phyloP scores from a whole-genome alignment of 345 rosid species.

The Noccaea bulbosa region DNA sequence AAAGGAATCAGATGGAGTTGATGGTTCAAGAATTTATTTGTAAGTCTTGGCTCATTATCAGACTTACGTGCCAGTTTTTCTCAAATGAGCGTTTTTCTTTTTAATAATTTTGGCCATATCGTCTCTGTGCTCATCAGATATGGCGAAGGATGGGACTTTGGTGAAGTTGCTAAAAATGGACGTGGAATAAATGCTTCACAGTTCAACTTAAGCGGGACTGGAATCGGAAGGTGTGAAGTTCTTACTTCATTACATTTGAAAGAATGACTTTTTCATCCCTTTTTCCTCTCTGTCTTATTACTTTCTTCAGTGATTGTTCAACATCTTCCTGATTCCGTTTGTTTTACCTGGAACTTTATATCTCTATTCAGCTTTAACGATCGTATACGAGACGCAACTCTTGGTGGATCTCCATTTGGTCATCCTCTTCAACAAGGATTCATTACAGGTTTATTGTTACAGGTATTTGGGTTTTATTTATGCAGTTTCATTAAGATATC shows the following conservation, averaged over 20 bases:
- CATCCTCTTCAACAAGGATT: constrained; percentile 97
- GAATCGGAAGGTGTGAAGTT: constrained; percentile 81
- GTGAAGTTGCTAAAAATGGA: constrained; percentile 95
- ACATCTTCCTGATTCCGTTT: constrained; percentile 19
- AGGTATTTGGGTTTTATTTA: constrained; percentile 52
- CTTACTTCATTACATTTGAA: constrained; percentile 2
- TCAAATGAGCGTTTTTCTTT: background rate
- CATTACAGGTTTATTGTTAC: constrained; percentile 78
- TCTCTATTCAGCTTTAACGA: constrained; percentile 79
- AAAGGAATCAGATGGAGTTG: constrained; percentile 77
- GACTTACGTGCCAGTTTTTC: constrained; percentile 6
- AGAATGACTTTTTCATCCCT: background rate
- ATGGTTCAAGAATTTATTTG: constrained; percentile 82
- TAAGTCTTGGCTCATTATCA: constrained; percentile 47
- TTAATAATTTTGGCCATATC: constrained; percentile 14
- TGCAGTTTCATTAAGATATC: constrained; percentile 17
- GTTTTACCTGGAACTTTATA: constrained; percentile 23
- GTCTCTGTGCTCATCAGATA: constrained; percentile 55
- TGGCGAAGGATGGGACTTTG: constrained; percentile 99
- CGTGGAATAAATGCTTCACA: constrained; percentile 93
- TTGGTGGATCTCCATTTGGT: constrained; percentile 99
- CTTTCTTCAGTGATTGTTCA: constrained; percentile 23
- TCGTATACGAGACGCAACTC: constrained; percentile 94
- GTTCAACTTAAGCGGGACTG: constrained; percentile 73
- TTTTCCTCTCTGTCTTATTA: constrained; percentile 14